Base-by-base conservation (phyloP, 2,329 filamentous ascomycete species). In the Capronia americana region DNA sequence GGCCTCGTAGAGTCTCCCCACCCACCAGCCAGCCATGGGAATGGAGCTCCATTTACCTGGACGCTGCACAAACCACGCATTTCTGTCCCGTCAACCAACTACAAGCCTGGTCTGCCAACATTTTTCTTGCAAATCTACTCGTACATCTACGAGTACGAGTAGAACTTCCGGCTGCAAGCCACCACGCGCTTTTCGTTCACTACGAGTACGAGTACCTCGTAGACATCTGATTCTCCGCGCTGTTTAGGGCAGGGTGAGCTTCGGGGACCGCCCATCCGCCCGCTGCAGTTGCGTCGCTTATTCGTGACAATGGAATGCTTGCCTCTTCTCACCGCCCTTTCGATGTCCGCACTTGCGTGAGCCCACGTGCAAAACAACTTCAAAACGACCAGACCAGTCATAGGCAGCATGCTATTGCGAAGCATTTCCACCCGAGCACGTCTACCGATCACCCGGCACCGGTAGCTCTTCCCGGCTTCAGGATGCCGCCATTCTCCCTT, bases 251-350 rank as follows among this genome's bases (percentile, higher is more conserved):
- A 55, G 23, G 1, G 4, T 20, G 24, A 55, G 53, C 28, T 17
- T 55, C 53, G 53, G 53, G 17, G 6, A n/a, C 10, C 30, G 28
- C 12, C 17, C 23, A 26, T 32, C 53, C 53, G 53, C 28, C 24
- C 28, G 53, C 28, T 17, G 26, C 17, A 55, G 26, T 34, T 30
- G 12, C 5, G 53, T 20, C 17, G 53, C 24, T 17, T 55, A 11
- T 12, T 17, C 17, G 24, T 34, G 53, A 11, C 26, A 4, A 32
- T 55, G 24, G 12, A 11, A 30, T 55, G 53, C 53, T 28, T 51
- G 48, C 14, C 48, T 26, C 8, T 24, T 11, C 53, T 55, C 53
- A 55, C 53, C 53, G 53, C 53, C 53, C 12, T 55, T 55, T 55
- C 53, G 2, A 55, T 34, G 20, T 51, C 10, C 23, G 20, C 20